Evolutionary conservation across 306 rosid genomes (phyloP), one percentile per base, ranked within the genome.

Genomic region (Adenanthera pavonina): DNA sequence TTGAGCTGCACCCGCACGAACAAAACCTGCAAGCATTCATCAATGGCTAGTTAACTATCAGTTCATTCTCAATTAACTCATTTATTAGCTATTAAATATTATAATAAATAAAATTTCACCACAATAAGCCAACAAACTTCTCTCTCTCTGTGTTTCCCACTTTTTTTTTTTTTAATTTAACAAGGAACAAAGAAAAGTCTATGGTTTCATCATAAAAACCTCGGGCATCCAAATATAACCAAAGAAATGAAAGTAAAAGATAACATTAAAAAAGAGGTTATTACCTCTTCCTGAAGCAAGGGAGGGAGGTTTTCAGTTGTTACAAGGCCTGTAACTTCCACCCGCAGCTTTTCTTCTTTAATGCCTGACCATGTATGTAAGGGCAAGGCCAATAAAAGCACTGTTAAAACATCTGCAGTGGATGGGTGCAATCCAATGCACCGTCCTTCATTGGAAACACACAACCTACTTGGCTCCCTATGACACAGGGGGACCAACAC

Each of bases 351-450:
- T 84, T 87, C 90, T 41, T 88, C 92, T 77, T 82, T 86, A 33
- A 95, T 84, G 82, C 89, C 89, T 19, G 89, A 83, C 99, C 99
- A 95, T 60, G 97, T 88, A 47, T 61, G 76, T 59, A 84, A 82
- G 7, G 99, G 99, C 88, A 95, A 81, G 15, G 97, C 87, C 72
- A 95, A 80, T 59, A 95, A 67, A 80, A 95, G 95, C 78, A 93
- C 90, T 4, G 97, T 92, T 40, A 93, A 84, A 83, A 93, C 94
- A 78, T 95, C 95, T 49, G 86, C 86, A 7, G 90, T 83, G 36
- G 95, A 93, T n/a, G 99, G 97, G 70, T 88, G 94, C 90, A 86
- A 84, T 65, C 91, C 91, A n/a, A 81, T 82, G 85, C 99, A 91
- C 54, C 77, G 77, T 62, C 97, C 96, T 85, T 90, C 87, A 73